Evolutionary conservation across 768 basidiomycete genomes (phyloP).

Genomic region (Filobasidium wieringae): DNA sequence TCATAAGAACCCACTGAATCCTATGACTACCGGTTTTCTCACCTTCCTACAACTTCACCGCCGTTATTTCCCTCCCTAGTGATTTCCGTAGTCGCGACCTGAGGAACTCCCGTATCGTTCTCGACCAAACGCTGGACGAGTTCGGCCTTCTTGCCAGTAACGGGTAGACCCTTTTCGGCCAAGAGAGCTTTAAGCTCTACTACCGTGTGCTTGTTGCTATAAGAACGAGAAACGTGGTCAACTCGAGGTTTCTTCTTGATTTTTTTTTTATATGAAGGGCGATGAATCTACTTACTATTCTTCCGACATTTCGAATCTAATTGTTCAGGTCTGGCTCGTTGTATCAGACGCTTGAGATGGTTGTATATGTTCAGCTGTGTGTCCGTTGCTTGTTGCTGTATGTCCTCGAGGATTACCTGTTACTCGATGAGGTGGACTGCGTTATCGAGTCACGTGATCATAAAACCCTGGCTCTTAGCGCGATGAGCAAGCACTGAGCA

Average conservation of each 20-base stretch:
- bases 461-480: too few relatives aligned
- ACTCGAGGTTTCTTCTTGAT: too few relatives aligned
- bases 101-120: neutral
- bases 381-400: neutral
- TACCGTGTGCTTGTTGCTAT: constrained; percentile 6
- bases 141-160: constrained; percentile 11
- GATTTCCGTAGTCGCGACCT: neutral
- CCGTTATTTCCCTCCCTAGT: neutral
- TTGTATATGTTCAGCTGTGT: too few relatives aligned
- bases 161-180: neutral
- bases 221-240: neutral
- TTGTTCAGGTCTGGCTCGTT: too few relatives aligned
- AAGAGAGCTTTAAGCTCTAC: neutral
- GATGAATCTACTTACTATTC: too few relatives aligned
- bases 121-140: constrained; percentile 2
- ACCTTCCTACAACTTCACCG: neutral
- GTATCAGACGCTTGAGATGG: neutral
- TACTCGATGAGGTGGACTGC: neutral
- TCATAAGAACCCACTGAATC: neutral
- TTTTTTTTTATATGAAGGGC: too few relatives aligned
- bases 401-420: neutral
- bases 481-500: too few relatives aligned
- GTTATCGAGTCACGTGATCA: neutral
- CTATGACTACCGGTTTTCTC: neutral
- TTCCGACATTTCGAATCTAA: too few relatives aligned